phyloP scores from a whole-genome alignment of 2,329 filamentous ascomycete species.

The Phyllachora maydis region DNA sequence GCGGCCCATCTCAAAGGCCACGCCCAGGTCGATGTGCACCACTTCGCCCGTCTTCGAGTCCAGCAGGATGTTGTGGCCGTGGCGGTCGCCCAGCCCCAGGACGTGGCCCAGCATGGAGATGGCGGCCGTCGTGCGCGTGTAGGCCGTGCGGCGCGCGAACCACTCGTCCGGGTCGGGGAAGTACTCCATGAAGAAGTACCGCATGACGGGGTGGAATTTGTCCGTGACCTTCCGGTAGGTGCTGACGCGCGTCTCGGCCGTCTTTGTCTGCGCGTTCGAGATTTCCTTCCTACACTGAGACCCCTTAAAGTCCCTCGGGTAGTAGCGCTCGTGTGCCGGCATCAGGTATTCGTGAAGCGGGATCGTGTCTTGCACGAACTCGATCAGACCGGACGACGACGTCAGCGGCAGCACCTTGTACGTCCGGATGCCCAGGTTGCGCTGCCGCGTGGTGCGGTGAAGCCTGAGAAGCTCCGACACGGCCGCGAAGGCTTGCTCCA shows the following conservation, averaged over 20 bases:
- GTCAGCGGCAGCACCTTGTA: slow-evolving; percentile 94
- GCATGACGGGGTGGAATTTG: slow-evolving; percentile 79
- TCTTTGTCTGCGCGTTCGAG: slow-evolving; percentile 45
- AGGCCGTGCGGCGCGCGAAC: slow-evolving; percentile 77
- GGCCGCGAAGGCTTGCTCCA: slow-evolving; percentile 98
- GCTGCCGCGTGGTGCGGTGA: slow-evolving; percentile 70
- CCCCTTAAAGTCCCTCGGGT: slow-evolving; percentile 64
- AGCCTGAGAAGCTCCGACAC: slow-evolving; percentile 77
- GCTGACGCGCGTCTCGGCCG: slow-evolving; percentile 48
- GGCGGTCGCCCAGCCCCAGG: slow-evolving; percentile 78
- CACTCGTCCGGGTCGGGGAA: slow-evolving; percentile 91
- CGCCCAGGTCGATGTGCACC: slow-evolving; percentile 90
- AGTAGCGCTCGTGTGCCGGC: slow-evolving; percentile 73
- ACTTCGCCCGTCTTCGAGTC: slow-evolving; percentile 81
- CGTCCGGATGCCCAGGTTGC: slow-evolving; percentile 75
- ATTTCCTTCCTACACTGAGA: slow-evolving; percentile 65
- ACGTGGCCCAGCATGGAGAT: slow-evolving; percentile 91
- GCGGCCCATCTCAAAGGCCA: slow-evolving; percentile 90
- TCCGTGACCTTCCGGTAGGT: slow-evolving; percentile 63
- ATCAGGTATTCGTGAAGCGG: slow-evolving; percentile 83
- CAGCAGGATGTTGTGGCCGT: slow-evolving; percentile 91
- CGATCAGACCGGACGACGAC: slow-evolving; percentile 71
- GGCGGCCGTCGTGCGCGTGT: slow-evolving; percentile 81
- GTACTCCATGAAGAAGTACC: slow-evolving; percentile 91
- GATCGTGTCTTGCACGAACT: slow-evolving; percentile 88